These are phyloP conservation scores for Xanthoconium stramineum DNA, from an alignment of 768 basidiomycete genomes.

Conservation along the genomic window DNA sequence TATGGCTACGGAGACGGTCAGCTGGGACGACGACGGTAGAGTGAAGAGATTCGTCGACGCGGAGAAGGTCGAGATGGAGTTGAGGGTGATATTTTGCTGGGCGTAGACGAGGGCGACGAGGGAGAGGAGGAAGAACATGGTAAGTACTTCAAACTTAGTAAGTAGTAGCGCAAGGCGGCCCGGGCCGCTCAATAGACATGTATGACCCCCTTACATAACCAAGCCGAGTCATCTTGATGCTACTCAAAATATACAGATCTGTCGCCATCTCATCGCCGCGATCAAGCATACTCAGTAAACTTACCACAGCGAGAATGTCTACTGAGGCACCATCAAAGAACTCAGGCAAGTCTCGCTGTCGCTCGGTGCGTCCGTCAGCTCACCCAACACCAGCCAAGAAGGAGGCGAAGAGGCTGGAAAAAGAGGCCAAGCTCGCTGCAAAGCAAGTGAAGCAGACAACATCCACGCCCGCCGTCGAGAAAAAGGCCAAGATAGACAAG, in stretches of 20 bases:
- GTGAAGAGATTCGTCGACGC: conserved; percentile 34
- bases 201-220: not conserved
- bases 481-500: conserved; percentile 75
- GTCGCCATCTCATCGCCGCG: not conserved
- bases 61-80: conserved; percentile 35
- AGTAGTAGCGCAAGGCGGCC: no score
- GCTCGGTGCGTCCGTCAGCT: not conserved
- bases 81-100: conserved; percentile 33
- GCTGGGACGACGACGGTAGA: conserved; percentile 38
- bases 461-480: conserved; percentile 45
- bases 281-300: not conserved
- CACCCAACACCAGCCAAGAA: conserved; percentile 60
- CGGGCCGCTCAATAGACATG: no score
- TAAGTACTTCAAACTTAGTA: no score
- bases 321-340: conserved; percentile 34
- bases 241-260: conserved; percentile 14
- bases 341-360: conserved; percentile 31
- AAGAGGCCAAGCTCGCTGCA: conserved; percentile 73
- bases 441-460: conserved; percentile 47
- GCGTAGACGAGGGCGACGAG: conserved; percentile 1
- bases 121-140: not conserved
- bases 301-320: conserved; percentile 8
- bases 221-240: not conserved
- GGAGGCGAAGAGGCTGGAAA: conserved; percentile 78
- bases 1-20: conserved; percentile 49